Evolutionary conservation across 1,139 yeast genomes (phyloP).

Genomic region (Scheffersomyces segobiensis): DNA sequence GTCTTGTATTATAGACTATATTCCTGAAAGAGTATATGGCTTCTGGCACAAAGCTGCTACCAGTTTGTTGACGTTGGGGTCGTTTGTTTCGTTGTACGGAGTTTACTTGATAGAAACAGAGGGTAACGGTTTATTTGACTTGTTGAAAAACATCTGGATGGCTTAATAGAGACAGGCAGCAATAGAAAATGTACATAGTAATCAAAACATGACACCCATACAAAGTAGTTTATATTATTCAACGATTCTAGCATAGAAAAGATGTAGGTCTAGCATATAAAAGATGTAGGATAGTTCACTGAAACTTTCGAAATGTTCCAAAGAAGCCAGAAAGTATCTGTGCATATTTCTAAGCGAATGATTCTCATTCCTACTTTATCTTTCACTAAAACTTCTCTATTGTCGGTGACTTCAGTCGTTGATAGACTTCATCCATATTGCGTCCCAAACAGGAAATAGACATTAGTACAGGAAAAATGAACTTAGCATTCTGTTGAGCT

Average conservation of each 20-base stretch:
- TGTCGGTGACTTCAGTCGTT: not conserved
- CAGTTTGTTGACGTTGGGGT: constrained; percentile 66
- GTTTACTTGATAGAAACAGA: constrained; percentile 76
- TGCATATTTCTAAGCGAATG: not conserved
- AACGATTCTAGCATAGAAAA: not conserved
- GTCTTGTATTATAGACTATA: constrained; percentile 85
- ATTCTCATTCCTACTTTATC: not conserved
- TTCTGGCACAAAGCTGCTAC: constrained; percentile 64
- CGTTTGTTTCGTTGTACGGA: constrained; percentile 75
- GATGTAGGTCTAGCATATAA: too few species aligned
- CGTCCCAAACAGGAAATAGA: not conserved
- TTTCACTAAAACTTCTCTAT: not conserved
- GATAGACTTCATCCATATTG: not conserved
- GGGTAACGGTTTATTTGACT: constrained; percentile 58
- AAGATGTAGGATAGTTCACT: not conserved
- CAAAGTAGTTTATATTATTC: not conserved
- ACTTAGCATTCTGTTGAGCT: not conserved
- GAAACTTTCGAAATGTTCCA: not conserved
- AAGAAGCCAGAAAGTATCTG: not conserved
- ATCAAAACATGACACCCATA: not conserved
- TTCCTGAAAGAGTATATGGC: constrained; percentile 83
- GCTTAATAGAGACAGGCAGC: constrained; percentile 12
- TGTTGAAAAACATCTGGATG: constrained; percentile 46
- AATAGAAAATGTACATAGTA: not conserved
- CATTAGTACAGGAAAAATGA: not conserved